phyloP scores from a whole-genome alignment of 1,284 basidiomycete genomes.

The Boletus mariae region DNA sequence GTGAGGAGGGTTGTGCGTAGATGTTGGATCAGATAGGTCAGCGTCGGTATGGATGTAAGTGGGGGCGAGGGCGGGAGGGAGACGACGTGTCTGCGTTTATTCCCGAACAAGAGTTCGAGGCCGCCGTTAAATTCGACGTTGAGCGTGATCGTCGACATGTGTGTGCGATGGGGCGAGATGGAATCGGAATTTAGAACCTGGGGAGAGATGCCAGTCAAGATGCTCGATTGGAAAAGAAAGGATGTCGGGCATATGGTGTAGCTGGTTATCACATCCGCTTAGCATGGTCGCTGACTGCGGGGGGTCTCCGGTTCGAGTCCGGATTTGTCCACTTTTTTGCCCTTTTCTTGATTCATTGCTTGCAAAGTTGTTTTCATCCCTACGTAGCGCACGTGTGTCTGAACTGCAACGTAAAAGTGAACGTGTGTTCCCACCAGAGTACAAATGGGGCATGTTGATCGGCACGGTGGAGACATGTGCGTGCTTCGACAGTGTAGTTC shows the following conservation, averaged over 20 bases:
- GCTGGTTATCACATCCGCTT: slow-evolving; percentile 39
- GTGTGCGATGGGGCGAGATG: too few relatives aligned
- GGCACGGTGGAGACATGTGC: too few relatives aligned
- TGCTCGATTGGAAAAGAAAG: background rate
- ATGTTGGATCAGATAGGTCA: slow-evolving; percentile 77
- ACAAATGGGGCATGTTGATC: too few relatives aligned
- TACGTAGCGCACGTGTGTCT: too few relatives aligned
- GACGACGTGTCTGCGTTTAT: slow-evolving; percentile 60
- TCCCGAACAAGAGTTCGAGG: slow-evolving; percentile 77
- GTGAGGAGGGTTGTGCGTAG: slow-evolving; percentile 77
- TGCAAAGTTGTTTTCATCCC: too few relatives aligned
- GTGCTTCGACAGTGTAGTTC: too few relatives aligned
- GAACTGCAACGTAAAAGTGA: too few relatives aligned
- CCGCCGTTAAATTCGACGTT: slow-evolving; percentile 77
- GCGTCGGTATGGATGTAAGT: slow-evolving; percentile 6
- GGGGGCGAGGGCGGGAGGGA: slow-evolving; percentile 43
- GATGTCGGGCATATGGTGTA: slow-evolving; percentile 21
- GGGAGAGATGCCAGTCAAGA: too few relatives aligned
- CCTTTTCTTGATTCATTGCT: too few relatives aligned
- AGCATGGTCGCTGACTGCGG: slow-evolving; percentile 25
- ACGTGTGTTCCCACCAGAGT: too few relatives aligned
- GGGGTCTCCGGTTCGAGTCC: slow-evolving; percentile 42
- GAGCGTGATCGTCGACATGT: slow-evolving; percentile 30
- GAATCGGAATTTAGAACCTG: too few relatives aligned
- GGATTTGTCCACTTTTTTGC: slow-evolving; percentile 34